Conservation (phyloP, 495 filamentous ascomycete genomes). For the Penicillium bovifimosum region DNA sequence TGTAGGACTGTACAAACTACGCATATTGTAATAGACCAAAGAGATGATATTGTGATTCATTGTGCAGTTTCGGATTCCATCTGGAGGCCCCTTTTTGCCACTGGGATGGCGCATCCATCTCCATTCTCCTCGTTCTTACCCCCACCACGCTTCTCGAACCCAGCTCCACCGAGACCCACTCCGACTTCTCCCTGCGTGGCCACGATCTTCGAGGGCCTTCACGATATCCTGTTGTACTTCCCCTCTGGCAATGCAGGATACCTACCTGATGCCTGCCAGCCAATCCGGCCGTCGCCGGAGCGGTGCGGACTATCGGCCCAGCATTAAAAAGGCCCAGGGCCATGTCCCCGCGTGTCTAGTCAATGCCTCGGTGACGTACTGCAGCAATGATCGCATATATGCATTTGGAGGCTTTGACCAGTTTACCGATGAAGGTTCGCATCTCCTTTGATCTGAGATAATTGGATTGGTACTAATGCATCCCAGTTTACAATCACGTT, state of each 20-base stretch:
- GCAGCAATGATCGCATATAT: constrained; percentile 92
- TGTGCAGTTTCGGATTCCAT: neutral
- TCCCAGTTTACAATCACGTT: constrained; percentile 91
- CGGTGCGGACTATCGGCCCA: constrained; percentile 69
- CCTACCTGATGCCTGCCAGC: constrained; percentile 80
- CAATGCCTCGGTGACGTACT: constrained; percentile 96
- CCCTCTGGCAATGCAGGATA: constrained; percentile 44
- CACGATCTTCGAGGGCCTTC: constrained; percentile 26
- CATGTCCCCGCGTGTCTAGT: constrained; percentile 91
- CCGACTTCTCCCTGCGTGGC: constrained; percentile 22
- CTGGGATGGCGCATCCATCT: constrained; percentile 15
- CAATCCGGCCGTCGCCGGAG: constrained; percentile 57
- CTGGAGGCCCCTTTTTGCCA: neutral
- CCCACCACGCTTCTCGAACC: constrained; percentile 8
- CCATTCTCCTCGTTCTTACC: constrained; percentile 6
- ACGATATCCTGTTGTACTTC: constrained; percentile 25
- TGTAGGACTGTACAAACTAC: neutral
- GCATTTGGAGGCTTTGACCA: constrained; percentile 99
- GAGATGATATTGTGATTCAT: neutral
- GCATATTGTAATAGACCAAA: neutral
- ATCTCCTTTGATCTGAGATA: neutral
- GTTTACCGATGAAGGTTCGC: constrained; percentile 83
- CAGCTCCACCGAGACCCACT: constrained; percentile 38
- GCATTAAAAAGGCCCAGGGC: constrained; percentile 73
- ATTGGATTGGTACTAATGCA: constrained; percentile 9